Evolutionary conservation across 1,284 basidiomycete genomes (phyloP).

Genomic region (Trichosporon inkin): DNA sequence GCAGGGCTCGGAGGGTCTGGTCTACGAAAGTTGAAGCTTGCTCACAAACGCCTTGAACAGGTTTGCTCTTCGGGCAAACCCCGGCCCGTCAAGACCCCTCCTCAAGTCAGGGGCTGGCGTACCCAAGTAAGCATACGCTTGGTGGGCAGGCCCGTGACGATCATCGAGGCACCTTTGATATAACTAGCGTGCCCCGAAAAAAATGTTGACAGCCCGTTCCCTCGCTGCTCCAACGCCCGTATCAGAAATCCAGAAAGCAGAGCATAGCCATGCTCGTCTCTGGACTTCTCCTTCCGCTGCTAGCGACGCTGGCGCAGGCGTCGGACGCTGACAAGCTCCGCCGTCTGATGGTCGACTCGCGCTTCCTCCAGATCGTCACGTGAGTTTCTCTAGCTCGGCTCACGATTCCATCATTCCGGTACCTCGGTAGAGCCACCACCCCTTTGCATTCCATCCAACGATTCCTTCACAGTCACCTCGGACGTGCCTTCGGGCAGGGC

Average conservation of each 20-base stretch:
- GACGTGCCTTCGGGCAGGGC: too few species aligned
- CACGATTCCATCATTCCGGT: not conserved
- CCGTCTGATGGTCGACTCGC: conserved; percentile 14
- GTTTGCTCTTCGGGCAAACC: not conserved
- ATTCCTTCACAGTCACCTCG: too few species aligned
- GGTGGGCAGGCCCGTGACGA: not conserved
- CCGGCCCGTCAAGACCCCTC: not conserved
- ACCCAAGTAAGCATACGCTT: not conserved
- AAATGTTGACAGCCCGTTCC: too few species aligned
- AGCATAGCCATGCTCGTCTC: conserved; percentile 2
- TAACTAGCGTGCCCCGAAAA: not conserved
- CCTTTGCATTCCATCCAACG: too few species aligned
- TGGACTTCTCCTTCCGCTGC: not conserved
- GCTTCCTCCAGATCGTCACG: conserved; percentile 11
- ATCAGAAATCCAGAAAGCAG: too few species aligned
- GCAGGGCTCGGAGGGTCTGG: too few species aligned
- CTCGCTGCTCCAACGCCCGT: too few species aligned
- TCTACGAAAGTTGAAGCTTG: too few species aligned
- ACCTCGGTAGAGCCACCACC: too few species aligned
- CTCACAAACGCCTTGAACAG: too few species aligned
- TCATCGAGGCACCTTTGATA: not conserved
- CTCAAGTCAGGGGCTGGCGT: not conserved
- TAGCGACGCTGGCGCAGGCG: not conserved
- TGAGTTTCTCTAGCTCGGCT: not conserved
- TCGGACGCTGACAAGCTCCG: conserved; percentile 14